phyloP scores from a whole-genome alignment of 148 eudicot species.

The Fallopia convolvulus region DNA sequence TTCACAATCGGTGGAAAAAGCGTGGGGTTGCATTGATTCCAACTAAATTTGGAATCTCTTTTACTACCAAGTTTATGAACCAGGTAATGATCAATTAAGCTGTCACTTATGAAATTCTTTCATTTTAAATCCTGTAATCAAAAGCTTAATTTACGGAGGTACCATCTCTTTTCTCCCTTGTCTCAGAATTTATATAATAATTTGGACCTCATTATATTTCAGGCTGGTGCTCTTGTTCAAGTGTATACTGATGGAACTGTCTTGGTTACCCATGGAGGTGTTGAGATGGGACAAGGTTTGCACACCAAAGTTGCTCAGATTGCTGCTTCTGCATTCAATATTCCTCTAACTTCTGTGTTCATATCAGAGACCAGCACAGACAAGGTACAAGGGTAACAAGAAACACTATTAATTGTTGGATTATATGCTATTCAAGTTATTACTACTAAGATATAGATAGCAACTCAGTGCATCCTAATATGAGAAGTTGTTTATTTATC shows the following conservation, averaged over 20 bases:
- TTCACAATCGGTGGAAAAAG: constrained; percentile 77
- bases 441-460: background rate
- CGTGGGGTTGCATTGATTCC: constrained; percentile 90
- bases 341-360: constrained; percentile 83
- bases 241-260: constrained; percentile 98
- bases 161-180: background rate
- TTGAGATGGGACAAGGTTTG: constrained; percentile 99
- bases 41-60: constrained; percentile 88
- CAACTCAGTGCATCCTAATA: background rate
- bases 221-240: constrained; percentile 99
- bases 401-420: background rate
- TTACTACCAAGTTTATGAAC: constrained; percentile 89
- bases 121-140: background rate
- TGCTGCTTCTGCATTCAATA: constrained; percentile 85
- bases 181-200: background rate
- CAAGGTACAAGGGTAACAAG: constrained; percentile 45
- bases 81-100: constrained; percentile 45
- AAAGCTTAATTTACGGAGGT: background rate
- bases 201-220: constrained; percentile 9
- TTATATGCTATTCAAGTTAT: background rate
- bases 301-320: constrained; percentile 97
- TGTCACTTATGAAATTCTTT: background rate
- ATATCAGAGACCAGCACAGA: constrained; percentile 99
- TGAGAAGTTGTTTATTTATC: background rate
- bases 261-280: constrained; percentile 95